Evolutionary conservation across 2,329 filamentous ascomycete genomes (phyloP).

Genomic region (Grosmannia penicillata): DNA sequence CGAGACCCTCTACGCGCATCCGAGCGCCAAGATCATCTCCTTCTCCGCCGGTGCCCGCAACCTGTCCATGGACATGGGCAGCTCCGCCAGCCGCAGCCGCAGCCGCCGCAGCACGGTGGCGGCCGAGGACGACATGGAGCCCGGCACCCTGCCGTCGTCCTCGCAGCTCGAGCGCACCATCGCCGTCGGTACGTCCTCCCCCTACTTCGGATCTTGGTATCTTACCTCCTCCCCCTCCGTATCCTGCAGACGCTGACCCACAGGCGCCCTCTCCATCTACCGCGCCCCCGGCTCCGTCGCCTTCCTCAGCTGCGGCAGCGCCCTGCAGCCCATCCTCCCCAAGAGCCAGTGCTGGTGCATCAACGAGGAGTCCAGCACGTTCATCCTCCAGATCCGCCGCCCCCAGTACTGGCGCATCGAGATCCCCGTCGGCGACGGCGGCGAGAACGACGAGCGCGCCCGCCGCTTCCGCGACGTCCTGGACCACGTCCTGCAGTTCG

Average conservation of each 20-base stretch:
- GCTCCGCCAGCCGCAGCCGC: constrained; percentile 11
- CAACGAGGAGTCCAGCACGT: constrained; percentile 63
- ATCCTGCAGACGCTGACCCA: too few species aligned
- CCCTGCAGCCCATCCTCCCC: constrained; percentile 74
- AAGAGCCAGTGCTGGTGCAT: constrained; percentile 93
- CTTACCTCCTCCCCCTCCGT: neutral
- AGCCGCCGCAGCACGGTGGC: constrained; percentile 4
- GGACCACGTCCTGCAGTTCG: constrained; percentile 63
- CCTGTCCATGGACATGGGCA: constrained; percentile 17
- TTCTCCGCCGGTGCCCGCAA: constrained; percentile 27
- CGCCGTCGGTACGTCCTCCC: constrained; percentile 46
- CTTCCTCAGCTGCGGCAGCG: constrained; percentile 72
- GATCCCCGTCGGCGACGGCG: constrained; percentile 49
- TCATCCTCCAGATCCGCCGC: constrained; percentile 71
- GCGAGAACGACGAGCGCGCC: constrained; percentile 45
- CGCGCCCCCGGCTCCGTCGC: constrained; percentile 73
- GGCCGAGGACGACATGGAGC: constrained; percentile 26
- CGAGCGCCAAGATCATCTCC: constrained; percentile 52
- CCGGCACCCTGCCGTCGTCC: constrained; percentile 56
- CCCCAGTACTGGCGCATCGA: constrained; percentile 88
- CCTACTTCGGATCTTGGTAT: neutral
- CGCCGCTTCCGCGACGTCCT: constrained; percentile 55
- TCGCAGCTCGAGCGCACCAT: constrained; percentile 69
- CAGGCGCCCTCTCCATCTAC: constrained; percentile 72
- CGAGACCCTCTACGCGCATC: constrained; percentile 62